Conservation (phyloP, 1,284 basidiomycete species). For the Apiotrichum siamense region DNA sequence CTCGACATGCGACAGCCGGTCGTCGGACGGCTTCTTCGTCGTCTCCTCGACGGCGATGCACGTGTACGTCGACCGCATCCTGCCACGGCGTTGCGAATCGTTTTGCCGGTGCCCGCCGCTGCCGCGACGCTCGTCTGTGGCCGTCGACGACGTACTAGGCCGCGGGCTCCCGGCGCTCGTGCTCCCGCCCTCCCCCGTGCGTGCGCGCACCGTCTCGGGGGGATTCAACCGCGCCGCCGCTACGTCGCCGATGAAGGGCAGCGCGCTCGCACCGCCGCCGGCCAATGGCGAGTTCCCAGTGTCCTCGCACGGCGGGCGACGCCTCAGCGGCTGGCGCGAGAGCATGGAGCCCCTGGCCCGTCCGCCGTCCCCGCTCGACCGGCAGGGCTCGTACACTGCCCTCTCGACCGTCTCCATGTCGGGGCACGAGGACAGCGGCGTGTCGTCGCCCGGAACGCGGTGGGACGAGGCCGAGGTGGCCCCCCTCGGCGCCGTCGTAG, state of each 20-base stretch:
- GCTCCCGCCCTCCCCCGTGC: constrained; percentile 2
- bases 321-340: constrained; percentile 24
- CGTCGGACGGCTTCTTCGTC: constrained; percentile 30
- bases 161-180: background rate
- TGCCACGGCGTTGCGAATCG: constrained; percentile 10
- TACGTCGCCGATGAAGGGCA: constrained; percentile 4
- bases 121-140: constrained; percentile 14
- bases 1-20: constrained; percentile 23
- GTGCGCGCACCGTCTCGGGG: background rate
- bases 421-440: constrained; percentile 3
- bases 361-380: constrained; percentile 10
- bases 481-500: constrained; percentile 27
- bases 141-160: constrained; percentile 17
- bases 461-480: constrained; percentile 25
- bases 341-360: constrained; percentile 2
- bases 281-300: constrained; percentile 32
- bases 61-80: constrained; percentile 30
- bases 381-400: constrained; percentile 6
- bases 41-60: constrained; percentile 27
- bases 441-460: constrained; percentile 2
- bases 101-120: constrained; percentile 29
- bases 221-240: background rate
- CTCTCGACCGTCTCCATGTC: constrained; percentile 8
- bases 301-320: constrained; percentile 32
- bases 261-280: constrained; percentile 2